Evolutionary conservation across 768 basidiomycete species (phyloP).

Genomic region (Lactarius deliciosus): DNA sequence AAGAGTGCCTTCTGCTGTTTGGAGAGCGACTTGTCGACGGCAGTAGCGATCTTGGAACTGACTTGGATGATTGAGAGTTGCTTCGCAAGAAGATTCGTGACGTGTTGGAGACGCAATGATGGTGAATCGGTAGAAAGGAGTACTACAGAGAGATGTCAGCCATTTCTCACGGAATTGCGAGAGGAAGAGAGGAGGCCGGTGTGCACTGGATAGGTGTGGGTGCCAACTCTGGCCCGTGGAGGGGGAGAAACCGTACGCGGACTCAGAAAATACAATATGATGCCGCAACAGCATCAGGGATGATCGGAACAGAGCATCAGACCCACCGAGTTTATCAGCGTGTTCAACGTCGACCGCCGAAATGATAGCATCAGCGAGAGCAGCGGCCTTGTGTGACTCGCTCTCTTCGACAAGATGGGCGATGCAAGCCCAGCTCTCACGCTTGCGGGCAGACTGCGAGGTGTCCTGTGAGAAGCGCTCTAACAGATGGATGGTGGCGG

Average conservation of each 20-base stretch:
- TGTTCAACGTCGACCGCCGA: constrained; percentile 61
- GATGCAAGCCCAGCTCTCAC: constrained; percentile 69
- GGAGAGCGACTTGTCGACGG: constrained; percentile 80
- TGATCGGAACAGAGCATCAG: not conserved
- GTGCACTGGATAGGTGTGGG: not conserved
- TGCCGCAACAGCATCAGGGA: constrained; percentile 31
- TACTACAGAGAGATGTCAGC: constrained; percentile 40
- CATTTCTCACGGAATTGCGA: not conserved
- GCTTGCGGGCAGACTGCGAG: constrained; percentile 44
- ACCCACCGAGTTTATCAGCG: constrained; percentile 68
- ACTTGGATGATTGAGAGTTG: constrained; percentile 79
- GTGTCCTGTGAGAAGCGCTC: constrained; percentile 56
- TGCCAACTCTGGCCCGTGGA: not conserved
- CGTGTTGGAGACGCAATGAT: constrained; percentile 61
- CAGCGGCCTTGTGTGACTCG: constrained; percentile 58
- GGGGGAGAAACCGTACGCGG: not conserved
- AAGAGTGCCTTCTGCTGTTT: constrained; percentile 89
- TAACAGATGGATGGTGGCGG: constrained; percentile 61
- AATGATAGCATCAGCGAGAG: constrained; percentile 78
- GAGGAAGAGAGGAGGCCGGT: not conserved
- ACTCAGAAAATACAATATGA: no score
- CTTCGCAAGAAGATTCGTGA: constrained; percentile 70
- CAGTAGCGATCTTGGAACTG: constrained; percentile 73
- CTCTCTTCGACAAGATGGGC: constrained; percentile 72
- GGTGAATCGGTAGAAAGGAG: constrained; percentile 60